Evolutionary conservation across 2,329 filamentous ascomycete species (phyloP), one percentile per base, ranked within the genome.

Genomic region (Colletotrichum abscissum): DNA sequence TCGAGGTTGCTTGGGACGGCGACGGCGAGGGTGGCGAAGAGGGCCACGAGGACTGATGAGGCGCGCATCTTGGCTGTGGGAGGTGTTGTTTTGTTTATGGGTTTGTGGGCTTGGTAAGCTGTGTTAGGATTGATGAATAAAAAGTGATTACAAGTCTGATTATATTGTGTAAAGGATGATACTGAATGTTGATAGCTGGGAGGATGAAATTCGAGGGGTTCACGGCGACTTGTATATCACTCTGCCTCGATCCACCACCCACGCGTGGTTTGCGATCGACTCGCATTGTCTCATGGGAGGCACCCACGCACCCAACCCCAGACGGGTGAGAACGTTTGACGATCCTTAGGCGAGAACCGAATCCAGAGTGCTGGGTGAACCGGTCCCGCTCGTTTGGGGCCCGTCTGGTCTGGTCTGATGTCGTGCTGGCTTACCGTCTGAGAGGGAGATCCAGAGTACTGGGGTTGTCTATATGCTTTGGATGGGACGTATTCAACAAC

Each of bases 11-110:
- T 19, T 24, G 69, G 69, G 2, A 42, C 54, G 5, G 69, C 69
- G 28, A 24, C 65, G n/a, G 69, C 58, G 24, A 72, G 52, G 19
- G 65, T 14, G 38, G 69, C 69, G 65, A 72, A 58, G 52, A 72
- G 38, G 38, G 69, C 33, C 38, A 59, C 19, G 38, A 72, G 24
- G 19, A 72, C 26, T 38, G 69, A 11, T 19, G 65, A 69, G 64
- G 57, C 64, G 49, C 69, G 69, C 69, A 68, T 72, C 5, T 58
- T 35, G 28, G 19, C 4, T 46, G 33, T 28, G 11, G 11, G 1
- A 35, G 33, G 33, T 35, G 30, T 30, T 57, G 33, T 28, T 57
- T 56, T 22, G 54, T 30, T 28, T 57, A 35, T 1, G 26, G 24
- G 2, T 24, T 16, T 9, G 1, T 11, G 28, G 4, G 11, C 5